phyloP scores from a whole-genome alignment of 2,329 filamentous ascomycete species.

The Diplodia mutila region DNA sequence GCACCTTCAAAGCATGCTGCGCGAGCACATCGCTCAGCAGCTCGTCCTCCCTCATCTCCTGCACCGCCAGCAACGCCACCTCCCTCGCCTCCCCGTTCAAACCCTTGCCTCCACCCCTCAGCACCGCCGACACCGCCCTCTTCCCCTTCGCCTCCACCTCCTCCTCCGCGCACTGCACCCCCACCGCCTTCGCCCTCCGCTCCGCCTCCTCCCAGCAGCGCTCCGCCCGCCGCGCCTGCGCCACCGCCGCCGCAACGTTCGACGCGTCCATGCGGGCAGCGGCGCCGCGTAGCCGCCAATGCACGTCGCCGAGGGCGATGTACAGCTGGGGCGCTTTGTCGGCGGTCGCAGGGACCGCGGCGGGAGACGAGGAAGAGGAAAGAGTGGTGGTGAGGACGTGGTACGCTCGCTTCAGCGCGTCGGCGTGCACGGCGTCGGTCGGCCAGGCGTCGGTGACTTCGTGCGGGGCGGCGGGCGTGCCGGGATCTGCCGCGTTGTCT shows the following conservation, averaged over 20 bases:
- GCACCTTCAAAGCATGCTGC: neutral
- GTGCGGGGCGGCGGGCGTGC: neutral
- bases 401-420: conserved; percentile 30
- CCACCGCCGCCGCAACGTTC: neutral
- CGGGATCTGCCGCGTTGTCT: conserved; percentile 37
- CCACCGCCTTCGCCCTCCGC: neutral
- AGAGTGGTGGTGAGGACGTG: conserved; percentile 3
- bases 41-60: conserved; percentile 21
- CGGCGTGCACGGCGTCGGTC: conserved; percentile 21
- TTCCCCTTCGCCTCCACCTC: conserved; percentile 6
- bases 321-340: conserved; percentile 15
- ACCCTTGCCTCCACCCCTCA: neutral
- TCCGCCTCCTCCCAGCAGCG: conserved; percentile 8
- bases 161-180: conserved; percentile 20
- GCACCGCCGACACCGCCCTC: neutral
- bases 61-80: neutral
- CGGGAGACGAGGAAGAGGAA: neutral
- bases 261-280: neutral
- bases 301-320: conserved; percentile 15
- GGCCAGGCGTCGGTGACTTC: conserved; percentile 33
- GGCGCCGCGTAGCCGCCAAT: conserved; percentile 18
- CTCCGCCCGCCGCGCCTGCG: conserved; percentile 14
- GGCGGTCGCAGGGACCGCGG: neutral
- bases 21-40: conserved; percentile 6
- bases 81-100: conserved; percentile 7